These are phyloP conservation scores for Candida frijolesensis DNA, from an alignment of 1,139 yeast genomes.

Conservation along the genomic window DNA sequence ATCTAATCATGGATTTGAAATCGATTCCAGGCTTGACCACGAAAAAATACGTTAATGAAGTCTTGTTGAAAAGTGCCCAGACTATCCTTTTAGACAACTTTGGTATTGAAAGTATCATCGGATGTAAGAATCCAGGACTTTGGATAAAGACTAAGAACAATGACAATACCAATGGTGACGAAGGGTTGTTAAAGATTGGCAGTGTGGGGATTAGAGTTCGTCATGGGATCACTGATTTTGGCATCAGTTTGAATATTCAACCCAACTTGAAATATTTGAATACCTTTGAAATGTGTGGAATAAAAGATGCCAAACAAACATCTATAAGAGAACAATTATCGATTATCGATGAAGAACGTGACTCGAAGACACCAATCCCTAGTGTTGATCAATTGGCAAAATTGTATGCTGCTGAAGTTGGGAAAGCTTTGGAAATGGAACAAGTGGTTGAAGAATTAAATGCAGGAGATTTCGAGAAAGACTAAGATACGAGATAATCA, in stretches of 20 bases:
- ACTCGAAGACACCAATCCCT: slow-evolving; percentile 15
- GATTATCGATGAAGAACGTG: slow-evolving; percentile 11
- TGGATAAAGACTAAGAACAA: slow-evolving; percentile 50
- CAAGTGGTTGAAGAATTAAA: slow-evolving; percentile 34
- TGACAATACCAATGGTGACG: slow-evolving; percentile 21
- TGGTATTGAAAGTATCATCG: slow-evolving; percentile 38
- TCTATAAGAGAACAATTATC: slow-evolving; percentile 28
- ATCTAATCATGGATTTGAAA: slow-evolving; percentile 75
- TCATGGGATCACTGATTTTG: slow-evolving; percentile 85
- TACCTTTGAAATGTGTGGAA: slow-evolving; percentile 81
- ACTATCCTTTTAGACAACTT: slow-evolving; percentile 49
- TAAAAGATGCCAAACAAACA: slow-evolving; percentile 55
- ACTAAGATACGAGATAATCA: too few relatives aligned
- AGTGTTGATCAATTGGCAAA: slow-evolving; percentile 47
- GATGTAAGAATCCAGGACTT: slow-evolving; percentile 80
- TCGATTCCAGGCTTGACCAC: slow-evolving; percentile 63
- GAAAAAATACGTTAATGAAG: slow-evolving; percentile 71
- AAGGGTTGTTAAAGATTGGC: slow-evolving; percentile 60
- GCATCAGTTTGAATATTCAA: slow-evolving; percentile 76
- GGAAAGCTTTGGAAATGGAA: slow-evolving; percentile 46
- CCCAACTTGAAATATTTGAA: slow-evolving; percentile 78
- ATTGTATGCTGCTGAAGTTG: slow-evolving; percentile 55
- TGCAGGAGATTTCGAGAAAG: too few relatives aligned
- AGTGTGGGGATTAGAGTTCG: slow-evolving; percentile 89
- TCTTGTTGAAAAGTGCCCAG: slow-evolving; percentile 66